Percentiles rank a stretch among this genome's conserved stretches.
These are phyloP conservation scores for Podosphaera xanthii DNA, from an alignment of 2,329 filamentous ascomycete species.

Conservation along the genomic window DNA sequence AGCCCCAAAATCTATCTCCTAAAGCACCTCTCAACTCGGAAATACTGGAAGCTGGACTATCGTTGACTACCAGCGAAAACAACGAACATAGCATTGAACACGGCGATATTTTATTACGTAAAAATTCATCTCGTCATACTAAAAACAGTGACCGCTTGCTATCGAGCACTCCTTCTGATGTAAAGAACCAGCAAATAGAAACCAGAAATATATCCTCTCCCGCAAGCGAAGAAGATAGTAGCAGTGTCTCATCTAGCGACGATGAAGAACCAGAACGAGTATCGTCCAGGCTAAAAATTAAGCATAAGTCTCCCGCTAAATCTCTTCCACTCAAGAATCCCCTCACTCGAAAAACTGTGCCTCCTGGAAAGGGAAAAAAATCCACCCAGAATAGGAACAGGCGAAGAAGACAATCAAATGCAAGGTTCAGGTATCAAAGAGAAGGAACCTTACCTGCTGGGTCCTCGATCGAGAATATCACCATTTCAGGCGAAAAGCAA, in stretches of 20 bases:
- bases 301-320: constrained; percentile 3
- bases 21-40: no score
- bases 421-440: constrained; percentile 27
- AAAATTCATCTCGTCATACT: constrained; percentile 10
- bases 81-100: constrained; percentile 5
- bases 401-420: constrained; percentile 25
- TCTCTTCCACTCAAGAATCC: not conserved
- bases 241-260: constrained; percentile 13
- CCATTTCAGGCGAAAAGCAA: constrained; percentile 5
- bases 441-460: constrained; percentile 26
- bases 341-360: not conserved
- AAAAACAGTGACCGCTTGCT: constrained; percentile 3
- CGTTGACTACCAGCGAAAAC: constrained; percentile 1
- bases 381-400: constrained; percentile 31
- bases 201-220: constrained; percentile 2
- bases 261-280: constrained; percentile 20
- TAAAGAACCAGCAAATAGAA: no score
- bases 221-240: constrained; percentile 8
- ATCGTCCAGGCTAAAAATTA: constrained; percentile 15
- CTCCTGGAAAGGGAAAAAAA: constrained; percentile 25
- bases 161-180: no score
- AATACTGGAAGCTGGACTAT: no score
- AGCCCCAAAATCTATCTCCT: no score
- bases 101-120: constrained; percentile 5
- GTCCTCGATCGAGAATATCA: constrained; percentile 27